These are phyloP conservation scores for Beauveria pseudobassiana DNA, from an alignment of 2,329 filamentous ascomycete species.

Conservation along the genomic window DNA sequence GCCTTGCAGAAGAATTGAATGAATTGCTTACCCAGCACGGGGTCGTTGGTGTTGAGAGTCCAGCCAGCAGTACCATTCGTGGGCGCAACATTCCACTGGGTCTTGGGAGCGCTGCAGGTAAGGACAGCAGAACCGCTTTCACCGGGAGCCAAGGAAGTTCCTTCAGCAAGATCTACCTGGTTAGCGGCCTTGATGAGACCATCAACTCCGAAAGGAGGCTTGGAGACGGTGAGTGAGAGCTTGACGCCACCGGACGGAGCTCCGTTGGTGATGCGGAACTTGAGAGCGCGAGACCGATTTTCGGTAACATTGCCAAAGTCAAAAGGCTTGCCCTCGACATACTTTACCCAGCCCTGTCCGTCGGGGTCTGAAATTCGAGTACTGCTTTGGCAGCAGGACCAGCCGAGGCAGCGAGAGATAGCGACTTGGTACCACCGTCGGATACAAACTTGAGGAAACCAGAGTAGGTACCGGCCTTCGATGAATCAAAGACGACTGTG, in stretches of 20 bases:
- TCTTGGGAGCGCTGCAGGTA: slow-evolving; percentile 48
- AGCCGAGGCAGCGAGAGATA: slow-evolving; percentile 41
- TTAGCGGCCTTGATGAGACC: slow-evolving; percentile 48
- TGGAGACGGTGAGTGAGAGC: slow-evolving; percentile 51
- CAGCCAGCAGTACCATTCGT: slow-evolving; percentile 42
- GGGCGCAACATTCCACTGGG: slow-evolving; percentile 47
- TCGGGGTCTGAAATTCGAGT: slow-evolving; percentile 49
- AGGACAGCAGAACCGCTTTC: slow-evolving; percentile 44
- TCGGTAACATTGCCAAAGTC: slow-evolving; percentile 49
- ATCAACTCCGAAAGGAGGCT: slow-evolving; percentile 49
- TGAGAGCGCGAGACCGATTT: slow-evolving; percentile 38
- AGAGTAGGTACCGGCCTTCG: slow-evolving; percentile 37
- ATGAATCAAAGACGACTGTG: slow-evolving; percentile 39
- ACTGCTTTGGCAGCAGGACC: slow-evolving; percentile 41
- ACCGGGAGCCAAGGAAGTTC: slow-evolving; percentile 40
- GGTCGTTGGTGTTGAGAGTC: slow-evolving; percentile 52
- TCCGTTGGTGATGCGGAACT: slow-evolving; percentile 46
- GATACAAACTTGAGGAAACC: slow-evolving; percentile 41
- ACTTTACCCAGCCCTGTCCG: slow-evolving; percentile 42
- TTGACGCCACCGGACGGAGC: slow-evolving; percentile 36
- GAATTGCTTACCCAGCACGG: slow-evolving; percentile 41
- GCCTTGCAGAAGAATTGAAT: slow-evolving; percentile 46
- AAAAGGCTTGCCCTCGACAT: slow-evolving; percentile 35
- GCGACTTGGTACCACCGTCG: slow-evolving; percentile 39
- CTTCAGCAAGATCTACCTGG: slow-evolving; percentile 50